A percentile compares a stretch with the other conserved stretches of the same genome.
phyloP scores from a whole-genome alignment of 2,329 filamentous ascomycete species.

The Cordyceps pruinosa region DNA sequence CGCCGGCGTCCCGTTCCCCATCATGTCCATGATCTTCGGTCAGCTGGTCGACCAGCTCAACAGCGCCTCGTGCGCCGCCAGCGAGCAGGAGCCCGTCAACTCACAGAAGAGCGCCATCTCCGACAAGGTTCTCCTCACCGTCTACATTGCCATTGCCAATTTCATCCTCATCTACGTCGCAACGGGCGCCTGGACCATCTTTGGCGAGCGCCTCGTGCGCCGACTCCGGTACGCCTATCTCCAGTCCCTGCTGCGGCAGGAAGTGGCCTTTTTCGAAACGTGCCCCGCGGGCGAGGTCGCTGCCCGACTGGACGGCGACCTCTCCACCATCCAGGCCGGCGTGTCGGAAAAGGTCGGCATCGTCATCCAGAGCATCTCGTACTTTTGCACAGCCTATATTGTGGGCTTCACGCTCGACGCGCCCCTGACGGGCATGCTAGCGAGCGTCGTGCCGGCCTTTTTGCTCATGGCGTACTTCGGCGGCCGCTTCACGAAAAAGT shows the following conservation, averaged over 20 bases:
- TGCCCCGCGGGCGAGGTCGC: constrained; percentile 50
- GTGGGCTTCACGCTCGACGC: constrained; percentile 55
- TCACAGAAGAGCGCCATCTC: constrained; percentile 27
- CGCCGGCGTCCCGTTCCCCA: constrained; percentile 48
- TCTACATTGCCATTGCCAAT: constrained; percentile 53
- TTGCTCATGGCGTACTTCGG: constrained; percentile 47
- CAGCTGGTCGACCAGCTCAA: constrained; percentile 50
- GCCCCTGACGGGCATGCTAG: constrained; percentile 49
- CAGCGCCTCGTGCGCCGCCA: constrained; percentile 16
- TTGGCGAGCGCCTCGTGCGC: constrained; percentile 49
- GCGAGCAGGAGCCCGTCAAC: not conserved
- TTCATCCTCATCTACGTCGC: constrained; percentile 53
- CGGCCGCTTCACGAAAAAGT: constrained; percentile 42
- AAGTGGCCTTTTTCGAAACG: constrained; percentile 51
- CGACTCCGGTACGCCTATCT: constrained; percentile 51
- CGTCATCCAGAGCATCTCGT: constrained; percentile 47
- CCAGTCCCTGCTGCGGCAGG: constrained; percentile 46
- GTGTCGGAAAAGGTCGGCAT: constrained; percentile 59
- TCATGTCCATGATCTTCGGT: constrained; percentile 52
- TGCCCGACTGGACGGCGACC: constrained; percentile 50
- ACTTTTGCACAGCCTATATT: constrained; percentile 55
- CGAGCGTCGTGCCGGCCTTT: constrained; percentile 50
- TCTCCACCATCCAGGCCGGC: constrained; percentile 52
- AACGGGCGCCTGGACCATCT: constrained; percentile 51
- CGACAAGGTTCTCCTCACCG: constrained; percentile 45